A percentile compares a stretch with the other conserved stretches of the same genome.
Evolutionary conservation across 2,329 filamentous ascomycete species (phyloP).

Genomic region (Exophiala dermatitidis): DNA sequence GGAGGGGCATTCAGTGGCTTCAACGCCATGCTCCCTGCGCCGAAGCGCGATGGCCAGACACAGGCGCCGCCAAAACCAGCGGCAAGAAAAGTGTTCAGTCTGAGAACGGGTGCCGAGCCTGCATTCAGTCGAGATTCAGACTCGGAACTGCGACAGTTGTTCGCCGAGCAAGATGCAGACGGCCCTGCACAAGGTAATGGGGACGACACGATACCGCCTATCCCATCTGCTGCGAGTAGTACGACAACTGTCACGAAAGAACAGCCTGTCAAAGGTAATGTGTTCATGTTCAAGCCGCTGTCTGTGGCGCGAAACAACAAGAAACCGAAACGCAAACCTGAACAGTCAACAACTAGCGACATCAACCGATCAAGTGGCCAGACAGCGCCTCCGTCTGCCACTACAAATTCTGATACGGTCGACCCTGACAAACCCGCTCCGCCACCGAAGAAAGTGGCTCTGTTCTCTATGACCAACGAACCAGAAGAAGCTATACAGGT

Average conservation of each 20-base stretch:
- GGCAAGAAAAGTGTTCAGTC: conserved; percentile 54
- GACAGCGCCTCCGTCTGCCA: not conserved
- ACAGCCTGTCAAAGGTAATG: conserved; percentile 59
- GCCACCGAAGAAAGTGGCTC: conserved; percentile 39
- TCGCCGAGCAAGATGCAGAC: conserved; percentile 34
- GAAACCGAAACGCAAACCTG: conserved; percentile 58
- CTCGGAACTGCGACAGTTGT: conserved; percentile 33
- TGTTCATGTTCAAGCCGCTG: conserved; percentile 81
- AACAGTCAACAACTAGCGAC: conserved; percentile 1
- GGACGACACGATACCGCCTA: conserved; percentile 15
- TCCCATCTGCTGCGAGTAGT: conserved; percentile 35
- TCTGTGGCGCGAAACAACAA: conserved; percentile 70
- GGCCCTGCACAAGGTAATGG: conserved; percentile 6
- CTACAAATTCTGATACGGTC: not conserved
- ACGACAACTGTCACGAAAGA: conserved; percentile 45
- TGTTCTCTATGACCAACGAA: conserved; percentile 33
- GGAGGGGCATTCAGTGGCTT: conserved; percentile 69
- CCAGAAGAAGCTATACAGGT: conserved; percentile 4
- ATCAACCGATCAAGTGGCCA: not conserved
- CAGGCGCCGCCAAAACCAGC: conserved; percentile 31
- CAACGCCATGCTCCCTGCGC: conserved; percentile 77
- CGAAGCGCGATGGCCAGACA: conserved; percentile 51
- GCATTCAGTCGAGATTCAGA: conserved; percentile 64
- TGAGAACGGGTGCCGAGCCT: conserved; percentile 77
- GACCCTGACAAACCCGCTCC: conserved; percentile 18